Percentiles rank a stretch among this genome's conserved stretches.
These are phyloP conservation scores for Cerrena zonata DNA, from an alignment of 1,284 basidiomycete genomes.

Conservation along the genomic window DNA sequence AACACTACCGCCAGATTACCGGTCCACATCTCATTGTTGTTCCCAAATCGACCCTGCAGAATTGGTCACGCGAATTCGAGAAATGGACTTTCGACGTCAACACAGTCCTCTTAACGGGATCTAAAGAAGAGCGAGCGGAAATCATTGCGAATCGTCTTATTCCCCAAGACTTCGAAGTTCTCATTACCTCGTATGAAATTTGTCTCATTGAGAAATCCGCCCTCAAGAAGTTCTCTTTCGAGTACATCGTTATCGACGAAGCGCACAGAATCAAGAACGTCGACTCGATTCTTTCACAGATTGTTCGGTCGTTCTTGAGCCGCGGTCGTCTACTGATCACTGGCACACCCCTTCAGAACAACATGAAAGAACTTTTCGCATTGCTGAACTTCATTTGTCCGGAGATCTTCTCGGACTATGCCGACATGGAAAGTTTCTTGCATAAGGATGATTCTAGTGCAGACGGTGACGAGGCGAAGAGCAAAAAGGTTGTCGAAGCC, in stretches of 20 bases:
- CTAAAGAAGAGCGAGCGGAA: constrained; percentile 83
- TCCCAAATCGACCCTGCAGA: constrained; percentile 95
- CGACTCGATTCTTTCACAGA: constrained; percentile 92
- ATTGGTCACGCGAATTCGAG: constrained; percentile 92
- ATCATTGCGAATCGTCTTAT: constrained; percentile 78
- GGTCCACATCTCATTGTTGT: constrained; percentile 95
- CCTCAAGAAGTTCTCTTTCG: constrained; percentile 92
- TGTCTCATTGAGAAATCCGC: constrained; percentile 91
- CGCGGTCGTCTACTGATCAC: constrained; percentile 91
- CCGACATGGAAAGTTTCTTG: constrained; percentile 70
- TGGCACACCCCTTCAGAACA: constrained; percentile 96
- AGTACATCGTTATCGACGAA: constrained; percentile 98
- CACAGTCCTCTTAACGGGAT: constrained; percentile 77
- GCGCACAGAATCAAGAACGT: constrained; percentile 99
- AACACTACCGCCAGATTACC: constrained; percentile 69
- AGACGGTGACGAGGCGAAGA: constrained; percentile 81
- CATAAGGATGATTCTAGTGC: constrained; percentile 72
- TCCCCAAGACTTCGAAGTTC: constrained; percentile 87
- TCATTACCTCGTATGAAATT: constrained; percentile 96
- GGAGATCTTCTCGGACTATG: constrained; percentile 74
- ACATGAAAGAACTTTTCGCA: constrained; percentile 94
- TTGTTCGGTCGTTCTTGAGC: constrained; percentile 87
- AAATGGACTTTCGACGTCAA: constrained; percentile 91
- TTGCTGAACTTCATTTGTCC: constrained; percentile 92
- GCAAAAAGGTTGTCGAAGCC: constrained; percentile 91